Percentiles rank a stretch among this genome's conserved stretches.
These are phyloP conservation scores for Colletotrichum eleusines DNA, from an alignment of 2,329 filamentous ascomycete genomes.

Conservation along the genomic window DNA sequence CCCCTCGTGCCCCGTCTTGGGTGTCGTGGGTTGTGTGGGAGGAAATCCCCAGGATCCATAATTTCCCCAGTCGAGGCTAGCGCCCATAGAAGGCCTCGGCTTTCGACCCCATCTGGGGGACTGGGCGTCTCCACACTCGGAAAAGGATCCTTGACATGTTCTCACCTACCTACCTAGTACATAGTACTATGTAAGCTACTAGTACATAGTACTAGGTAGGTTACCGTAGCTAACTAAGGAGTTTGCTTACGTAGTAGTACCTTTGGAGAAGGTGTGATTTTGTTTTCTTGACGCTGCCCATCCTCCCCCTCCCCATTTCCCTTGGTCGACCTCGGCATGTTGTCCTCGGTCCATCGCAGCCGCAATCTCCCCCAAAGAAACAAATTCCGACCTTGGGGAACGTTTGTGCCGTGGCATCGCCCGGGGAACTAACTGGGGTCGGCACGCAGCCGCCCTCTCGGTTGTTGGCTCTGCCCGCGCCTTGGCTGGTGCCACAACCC, in stretches of 20 bases:
- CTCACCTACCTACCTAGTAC: too few relatives aligned
- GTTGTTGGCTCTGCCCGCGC: not conserved
- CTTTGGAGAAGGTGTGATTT: not conserved
- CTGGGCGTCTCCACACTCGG: slow-evolving; percentile 24
- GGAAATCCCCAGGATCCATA: slow-evolving; percentile 30
- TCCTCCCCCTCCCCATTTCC: not conserved
- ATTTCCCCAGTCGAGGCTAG: slow-evolving; percentile 39
- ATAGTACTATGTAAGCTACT: too few relatives aligned
- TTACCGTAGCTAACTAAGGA: too few relatives aligned
- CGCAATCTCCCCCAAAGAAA: too few relatives aligned
- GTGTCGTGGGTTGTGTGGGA: slow-evolving; percentile 5
- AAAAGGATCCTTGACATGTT: slow-evolving; percentile 12
- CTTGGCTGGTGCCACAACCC: slow-evolving; percentile 35
- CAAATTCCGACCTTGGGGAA: not conserved
- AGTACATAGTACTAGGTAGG: too few relatives aligned
- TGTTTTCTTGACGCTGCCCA: not conserved
- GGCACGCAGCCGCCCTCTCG: slow-evolving; percentile 15
- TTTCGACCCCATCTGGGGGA: slow-evolving; percentile 37
- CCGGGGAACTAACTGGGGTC: slow-evolving; percentile 17
- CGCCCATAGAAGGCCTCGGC: slow-evolving; percentile 31
- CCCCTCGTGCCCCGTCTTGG: not conserved
- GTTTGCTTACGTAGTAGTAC: too few relatives aligned
- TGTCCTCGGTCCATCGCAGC: not conserved
- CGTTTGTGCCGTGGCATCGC: slow-evolving; percentile 14
- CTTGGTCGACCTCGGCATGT: slow-evolving; percentile 14